phyloP scores from a whole-genome alignment of 1,284 basidiomycete species.

The Sanghuangporus weigelae region DNA sequence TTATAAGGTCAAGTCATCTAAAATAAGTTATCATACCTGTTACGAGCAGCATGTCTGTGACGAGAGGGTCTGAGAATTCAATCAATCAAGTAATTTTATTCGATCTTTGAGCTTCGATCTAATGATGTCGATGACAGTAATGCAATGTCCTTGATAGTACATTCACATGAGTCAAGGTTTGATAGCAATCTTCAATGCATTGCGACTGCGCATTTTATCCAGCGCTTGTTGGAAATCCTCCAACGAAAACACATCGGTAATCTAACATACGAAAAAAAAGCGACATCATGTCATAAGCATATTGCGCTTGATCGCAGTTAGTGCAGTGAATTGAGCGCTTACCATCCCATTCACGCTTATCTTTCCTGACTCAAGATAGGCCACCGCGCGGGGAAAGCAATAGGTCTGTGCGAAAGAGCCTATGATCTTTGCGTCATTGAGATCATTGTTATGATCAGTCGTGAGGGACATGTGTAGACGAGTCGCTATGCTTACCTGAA shows the following conservation, averaged over 20 bases:
- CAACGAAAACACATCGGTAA: constrained; percentile 49
- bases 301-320: neutral
- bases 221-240: constrained; percentile 54
- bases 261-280: constrained; percentile 22
- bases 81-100: no score
- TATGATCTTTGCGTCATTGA: constrained; percentile 39
- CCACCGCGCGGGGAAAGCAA: constrained; percentile 60
- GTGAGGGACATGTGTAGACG: neutral
- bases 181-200: constrained; percentile 36
- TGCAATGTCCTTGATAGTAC: no score
- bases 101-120: no score
- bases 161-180: constrained; percentile 22
- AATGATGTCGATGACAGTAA: no score
- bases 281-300: neutral
- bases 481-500: constrained; percentile 31
- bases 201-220: constrained; percentile 51
- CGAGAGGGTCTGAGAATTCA: no score
- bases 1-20: no score
- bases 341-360: constrained; percentile 57
- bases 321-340: constrained; percentile 16
- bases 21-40: no score
- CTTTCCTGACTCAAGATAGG: constrained; percentile 56
- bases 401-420: constrained; percentile 56
- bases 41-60: no score
- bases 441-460: neutral